Evolutionary conservation across 768 basidiomycete genomes (phyloP).

Genomic region (Candolleomyces efflorescens): DNA sequence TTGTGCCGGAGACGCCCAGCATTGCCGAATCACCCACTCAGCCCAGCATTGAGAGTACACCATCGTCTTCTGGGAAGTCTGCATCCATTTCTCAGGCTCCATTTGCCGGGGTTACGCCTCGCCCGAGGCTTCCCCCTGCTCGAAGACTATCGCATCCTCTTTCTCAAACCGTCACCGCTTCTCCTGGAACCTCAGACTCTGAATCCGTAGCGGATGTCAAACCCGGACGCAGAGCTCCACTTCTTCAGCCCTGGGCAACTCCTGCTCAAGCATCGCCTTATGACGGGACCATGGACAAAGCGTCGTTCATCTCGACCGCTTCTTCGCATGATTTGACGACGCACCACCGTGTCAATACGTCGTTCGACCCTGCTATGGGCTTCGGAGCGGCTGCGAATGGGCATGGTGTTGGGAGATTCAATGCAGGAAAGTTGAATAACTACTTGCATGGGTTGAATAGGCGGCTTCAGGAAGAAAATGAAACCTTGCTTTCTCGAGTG

Average conservation of each 20-base stretch:
- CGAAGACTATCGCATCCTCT: conserved; percentile 62
- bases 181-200: conserved; percentile 33
- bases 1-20: conserved; percentile 27
- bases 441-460: conserved; percentile 86
- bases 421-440: conserved; percentile 78
- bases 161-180: conserved; percentile 42
- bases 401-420: conserved; percentile 72
- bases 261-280: conserved; percentile 36
- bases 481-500: conserved; percentile 53
- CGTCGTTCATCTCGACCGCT: conserved; percentile 75
- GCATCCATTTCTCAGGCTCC: conserved; percentile 40
- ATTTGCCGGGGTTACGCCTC: conserved; percentile 64
- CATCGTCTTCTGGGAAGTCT: conserved; percentile 19
- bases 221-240: conserved; percentile 12
- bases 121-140: conserved; percentile 39
- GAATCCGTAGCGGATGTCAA: conserved; percentile 21
- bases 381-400: conserved; percentile 59
- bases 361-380: conserved; percentile 81
- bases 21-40: conserved; percentile 31
- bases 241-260: conserved; percentile 25
- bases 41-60: conserved; percentile 11
- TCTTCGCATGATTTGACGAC: conserved; percentile 88
- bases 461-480: conserved; percentile 82
- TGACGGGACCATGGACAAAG: conserved; percentile 49
- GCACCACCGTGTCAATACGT: conserved; percentile 77